Evolutionary conservation across 2,329 filamentous ascomycete genomes (phyloP).

Genomic region (Colletotrichum scovillei): DNA sequence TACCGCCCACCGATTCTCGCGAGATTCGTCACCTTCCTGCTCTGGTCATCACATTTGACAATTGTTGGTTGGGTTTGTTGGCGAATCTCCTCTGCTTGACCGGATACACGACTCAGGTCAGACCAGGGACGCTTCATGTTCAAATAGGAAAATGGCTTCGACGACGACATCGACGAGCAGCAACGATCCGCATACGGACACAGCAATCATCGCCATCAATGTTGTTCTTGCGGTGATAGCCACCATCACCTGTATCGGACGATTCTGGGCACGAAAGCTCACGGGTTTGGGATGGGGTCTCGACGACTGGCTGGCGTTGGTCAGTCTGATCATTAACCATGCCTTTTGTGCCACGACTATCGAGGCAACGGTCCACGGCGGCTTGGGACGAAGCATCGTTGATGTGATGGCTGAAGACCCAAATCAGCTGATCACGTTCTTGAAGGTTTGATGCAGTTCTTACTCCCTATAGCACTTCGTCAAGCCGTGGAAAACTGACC

Average conservation of each 20-base stretch:
- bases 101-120: background rate
- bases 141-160: background rate
- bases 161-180: background rate
- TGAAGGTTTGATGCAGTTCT: constrained; percentile 2
- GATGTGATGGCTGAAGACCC: constrained; percentile 22
- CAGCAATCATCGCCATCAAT: constrained; percentile 19
- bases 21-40: background rate
- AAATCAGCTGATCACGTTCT: background rate
- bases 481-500: background rate
- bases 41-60: background rate
- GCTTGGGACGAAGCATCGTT: constrained; percentile 7
- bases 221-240: constrained; percentile 15
- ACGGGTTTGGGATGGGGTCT: constrained; percentile 16
- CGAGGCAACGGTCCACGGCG: constrained; percentile 1
- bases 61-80: background rate
- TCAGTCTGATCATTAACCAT: constrained; percentile 6
- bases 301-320: constrained; percentile 19
- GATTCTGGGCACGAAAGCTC: constrained; percentile 24
- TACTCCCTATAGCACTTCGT: no score
- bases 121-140: background rate
- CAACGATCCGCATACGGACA: background rate
- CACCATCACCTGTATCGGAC: constrained; percentile 7
- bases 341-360: constrained; percentile 9
- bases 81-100: background rate
- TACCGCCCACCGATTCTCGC: background rate